Evolutionary conservation across 129 eudicot genomes (phyloP), one percentile per base, ranked within the genome.

Genomic region (Smallanthus sonchifolius): DNA sequence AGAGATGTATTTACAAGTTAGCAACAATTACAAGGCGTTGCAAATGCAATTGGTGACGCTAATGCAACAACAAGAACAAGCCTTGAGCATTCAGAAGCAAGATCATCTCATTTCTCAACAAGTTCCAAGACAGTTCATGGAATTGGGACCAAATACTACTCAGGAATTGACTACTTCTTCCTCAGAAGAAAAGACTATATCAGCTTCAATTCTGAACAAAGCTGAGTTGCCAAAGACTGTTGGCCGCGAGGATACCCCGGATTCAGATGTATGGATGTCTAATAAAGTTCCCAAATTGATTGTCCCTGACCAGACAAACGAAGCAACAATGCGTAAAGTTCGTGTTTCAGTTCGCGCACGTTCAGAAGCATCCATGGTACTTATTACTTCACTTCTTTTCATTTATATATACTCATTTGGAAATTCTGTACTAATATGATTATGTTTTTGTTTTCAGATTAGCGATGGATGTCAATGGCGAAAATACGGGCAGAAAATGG

Each of bases 331-430:
- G 97, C 86, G 96, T 39, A 91, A 91, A 75, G 97, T 90, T 6
- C 97, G 97, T 52, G 97, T 91, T 24, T 91, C 97, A 0, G 97
- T 91, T 35, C 79, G 97, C 0, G 97, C 97, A 30, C 87, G 97
- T 49, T 91, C 97, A 9, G 95, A 91, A 81, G 95, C 97, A 73
- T 88, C 97, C 5, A 88, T 86, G 96, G 92, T 89, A 79, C 0
- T 7, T 39, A 0, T 9, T 24, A 24, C n/a, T n/a, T n/a, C n/a
- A n/a, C n/a, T n/a, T n/a, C n/a, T n/a, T n/a, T n/a, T n/a, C n/a
- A n/a, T n/a, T n/a, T n/a, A n/a, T n/a, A n/a, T n/a, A 24, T 24
- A 24, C 1, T 24, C 0, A 24, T 24, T 24, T 24, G 30, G 30
- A 24, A 24, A 0, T 24, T 24, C 1, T 24, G 30, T 24, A 24